These are phyloP conservation scores for Dactylonectria macrodidyma DNA, from an alignment of 2,329 filamentous ascomycete genomes.

Conservation along the genomic window DNA sequence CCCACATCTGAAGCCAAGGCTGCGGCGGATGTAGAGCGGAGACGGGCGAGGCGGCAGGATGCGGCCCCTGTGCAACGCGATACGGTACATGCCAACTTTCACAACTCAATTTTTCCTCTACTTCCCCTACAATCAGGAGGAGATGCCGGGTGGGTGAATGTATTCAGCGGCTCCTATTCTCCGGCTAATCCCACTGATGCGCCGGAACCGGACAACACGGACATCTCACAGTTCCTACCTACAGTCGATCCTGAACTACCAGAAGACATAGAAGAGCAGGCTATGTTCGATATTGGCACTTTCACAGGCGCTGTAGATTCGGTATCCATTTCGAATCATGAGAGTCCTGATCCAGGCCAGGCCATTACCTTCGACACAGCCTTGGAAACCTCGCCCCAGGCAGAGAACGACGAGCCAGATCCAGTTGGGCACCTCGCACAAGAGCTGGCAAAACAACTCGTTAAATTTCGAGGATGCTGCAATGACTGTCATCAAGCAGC, in stretches of 20 bases:
- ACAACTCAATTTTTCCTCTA: not conserved
- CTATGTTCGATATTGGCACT: not conserved
- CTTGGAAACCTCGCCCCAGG: slow-evolving; percentile 4
- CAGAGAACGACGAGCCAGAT: not conserved
- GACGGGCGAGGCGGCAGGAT: not conserved
- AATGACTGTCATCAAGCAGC: too few species aligned
- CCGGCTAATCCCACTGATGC: not conserved
- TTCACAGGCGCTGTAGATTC: not conserved
- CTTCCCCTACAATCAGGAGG: not conserved
- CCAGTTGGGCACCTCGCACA: too few species aligned
- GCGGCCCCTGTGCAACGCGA: too few species aligned
- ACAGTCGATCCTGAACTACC: not conserved
- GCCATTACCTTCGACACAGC: slow-evolving; percentile 2
- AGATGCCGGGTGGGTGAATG: not conserved
- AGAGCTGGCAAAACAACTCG: too few species aligned
- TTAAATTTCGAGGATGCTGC: too few species aligned
- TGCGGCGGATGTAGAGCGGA: not conserved
- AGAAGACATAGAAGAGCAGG: slow-evolving; percentile 1
- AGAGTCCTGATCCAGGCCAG: not conserved
- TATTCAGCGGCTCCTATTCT: not conserved
- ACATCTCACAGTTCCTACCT: slow-evolving; percentile 3
- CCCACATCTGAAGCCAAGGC: not conserved
- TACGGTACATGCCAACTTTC: too few species aligned
- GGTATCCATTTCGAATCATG: slow-evolving; percentile 4
- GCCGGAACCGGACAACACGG: not conserved